These are phyloP conservation scores for Alternaria sp. DNA, from an alignment of 2,329 filamentous ascomycete species.

Conservation along the genomic window DNA sequence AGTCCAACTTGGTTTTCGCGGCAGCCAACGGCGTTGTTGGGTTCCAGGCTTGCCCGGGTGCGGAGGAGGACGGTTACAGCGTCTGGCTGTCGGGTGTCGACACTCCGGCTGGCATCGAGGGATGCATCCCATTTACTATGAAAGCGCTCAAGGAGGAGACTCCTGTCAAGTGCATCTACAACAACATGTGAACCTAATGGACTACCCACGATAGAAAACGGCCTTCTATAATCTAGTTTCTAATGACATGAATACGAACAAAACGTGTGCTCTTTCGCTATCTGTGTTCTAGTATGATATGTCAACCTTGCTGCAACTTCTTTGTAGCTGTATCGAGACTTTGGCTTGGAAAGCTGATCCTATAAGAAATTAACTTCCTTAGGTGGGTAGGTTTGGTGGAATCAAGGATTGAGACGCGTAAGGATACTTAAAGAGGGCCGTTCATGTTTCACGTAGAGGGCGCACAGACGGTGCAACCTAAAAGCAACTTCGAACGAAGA, in stretches of 20 bases:
- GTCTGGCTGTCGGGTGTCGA: conserved; percentile 36
- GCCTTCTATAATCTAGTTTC: background rate
- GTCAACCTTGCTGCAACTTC: background rate
- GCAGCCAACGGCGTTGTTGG: background rate
- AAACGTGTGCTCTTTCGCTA: background rate
- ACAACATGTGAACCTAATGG: background rate
- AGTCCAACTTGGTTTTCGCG: background rate
- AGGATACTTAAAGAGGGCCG: background rate
- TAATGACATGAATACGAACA: background rate
- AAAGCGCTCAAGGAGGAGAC: conserved; percentile 25
- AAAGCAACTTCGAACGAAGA: background rate
- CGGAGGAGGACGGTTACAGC: background rate
- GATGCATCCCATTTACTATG: conserved; percentile 46
- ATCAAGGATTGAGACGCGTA: background rate
- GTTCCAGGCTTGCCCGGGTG: background rate
- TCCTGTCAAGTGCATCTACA: conserved; percentile 27
- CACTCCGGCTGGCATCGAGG: conserved; percentile 37
- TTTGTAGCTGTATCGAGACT: background rate
- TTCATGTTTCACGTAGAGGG: background rate
- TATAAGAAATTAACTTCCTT: background rate
- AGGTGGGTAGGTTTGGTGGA: too few species aligned
- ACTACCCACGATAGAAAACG: background rate
- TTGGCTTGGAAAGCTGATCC: too few species aligned
- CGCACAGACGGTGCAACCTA: background rate
- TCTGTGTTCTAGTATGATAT: background rate